Percentiles rank a stretch among this genome's conserved stretches.
phyloP scores from a whole-genome alignment of 441 rosid genomes.

The Populus hybrid region DNA sequence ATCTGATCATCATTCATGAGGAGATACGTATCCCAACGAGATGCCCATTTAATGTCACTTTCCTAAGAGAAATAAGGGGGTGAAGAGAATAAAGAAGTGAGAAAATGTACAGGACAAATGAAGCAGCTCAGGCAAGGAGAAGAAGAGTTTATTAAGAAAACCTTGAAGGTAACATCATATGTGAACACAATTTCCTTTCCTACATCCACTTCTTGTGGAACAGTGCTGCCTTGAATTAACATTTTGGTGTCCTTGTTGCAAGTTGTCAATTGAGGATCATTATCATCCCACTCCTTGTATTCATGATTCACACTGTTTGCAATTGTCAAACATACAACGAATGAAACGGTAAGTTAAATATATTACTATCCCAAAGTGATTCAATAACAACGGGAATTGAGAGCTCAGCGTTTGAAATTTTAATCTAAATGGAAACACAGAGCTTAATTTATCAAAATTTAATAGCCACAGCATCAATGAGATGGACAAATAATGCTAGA shows the following conservation, averaged over 20 bases:
- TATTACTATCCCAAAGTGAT: constrained; percentile 1
- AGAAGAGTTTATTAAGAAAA: constrained; percentile 16
- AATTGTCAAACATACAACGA: constrained; percentile 15
- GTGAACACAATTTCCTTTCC: constrained; percentile 78
- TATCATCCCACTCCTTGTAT: constrained; percentile 83
- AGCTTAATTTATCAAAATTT: not conserved
- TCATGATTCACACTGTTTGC: constrained; percentile 76
- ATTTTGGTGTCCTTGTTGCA: constrained; percentile 88
- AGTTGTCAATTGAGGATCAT: constrained; percentile 76
- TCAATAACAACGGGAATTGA: not conserved
- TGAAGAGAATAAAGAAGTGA: constrained; percentile 9
- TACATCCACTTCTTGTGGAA: constrained; percentile 81
- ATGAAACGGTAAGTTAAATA: constrained; percentile 14
- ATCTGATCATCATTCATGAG: constrained; percentile 98
- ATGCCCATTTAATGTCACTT: constrained; percentile 97
- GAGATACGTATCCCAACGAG: constrained; percentile 97
- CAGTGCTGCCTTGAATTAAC: constrained; percentile 73
- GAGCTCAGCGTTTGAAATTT: not conserved
- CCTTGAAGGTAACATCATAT: constrained; percentile 87
- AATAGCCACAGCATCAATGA: not conserved
- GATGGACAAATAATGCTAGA: not conserved
- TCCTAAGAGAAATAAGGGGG: constrained; percentile 37
- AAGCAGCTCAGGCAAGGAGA: constrained; percentile 1
- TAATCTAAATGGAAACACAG: not conserved
- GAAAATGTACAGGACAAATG: constrained; percentile 5